Percentiles rank a stretch among this genome's conserved stretches.
Evolutionary conservation across 495 filamentous ascomycete species (phyloP).

Genomic region (Daldinia grandis): DNA sequence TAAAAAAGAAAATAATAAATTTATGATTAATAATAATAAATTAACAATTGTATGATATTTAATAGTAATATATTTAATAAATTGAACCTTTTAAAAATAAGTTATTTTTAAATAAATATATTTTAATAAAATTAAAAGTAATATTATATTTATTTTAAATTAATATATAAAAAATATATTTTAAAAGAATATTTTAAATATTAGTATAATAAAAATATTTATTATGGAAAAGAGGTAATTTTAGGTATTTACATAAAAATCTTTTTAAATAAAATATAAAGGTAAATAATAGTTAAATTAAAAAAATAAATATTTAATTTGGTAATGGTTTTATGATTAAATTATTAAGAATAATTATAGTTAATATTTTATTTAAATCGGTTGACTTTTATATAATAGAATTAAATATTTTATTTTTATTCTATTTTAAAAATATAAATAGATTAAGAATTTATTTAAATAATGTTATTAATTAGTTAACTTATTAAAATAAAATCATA

Average conservation of each 20-base stretch:
- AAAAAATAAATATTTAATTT: no score
- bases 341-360: no score
- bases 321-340: no score
- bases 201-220: no score
- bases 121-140: neutral
- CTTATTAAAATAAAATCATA: neutral
- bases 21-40: no score
- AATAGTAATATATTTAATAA: neutral
- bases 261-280: no score
- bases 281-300: no score
- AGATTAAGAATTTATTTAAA: neutral
- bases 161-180: slow-evolving; percentile 2
- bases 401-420: neutral
- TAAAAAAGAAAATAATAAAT: neutral
- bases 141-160: neutral
- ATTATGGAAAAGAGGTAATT: no score
- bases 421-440: neutral
- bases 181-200: no score
- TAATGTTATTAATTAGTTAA: slow-evolving; percentile 1
- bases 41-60: neutral
- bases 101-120: no score
- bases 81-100: neutral
- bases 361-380: neutral
- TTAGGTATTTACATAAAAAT: no score
- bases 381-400: neutral